Conservation (phyloP, 192 early-diverging fungal species). For the Funneliformis mosseae region DNA sequence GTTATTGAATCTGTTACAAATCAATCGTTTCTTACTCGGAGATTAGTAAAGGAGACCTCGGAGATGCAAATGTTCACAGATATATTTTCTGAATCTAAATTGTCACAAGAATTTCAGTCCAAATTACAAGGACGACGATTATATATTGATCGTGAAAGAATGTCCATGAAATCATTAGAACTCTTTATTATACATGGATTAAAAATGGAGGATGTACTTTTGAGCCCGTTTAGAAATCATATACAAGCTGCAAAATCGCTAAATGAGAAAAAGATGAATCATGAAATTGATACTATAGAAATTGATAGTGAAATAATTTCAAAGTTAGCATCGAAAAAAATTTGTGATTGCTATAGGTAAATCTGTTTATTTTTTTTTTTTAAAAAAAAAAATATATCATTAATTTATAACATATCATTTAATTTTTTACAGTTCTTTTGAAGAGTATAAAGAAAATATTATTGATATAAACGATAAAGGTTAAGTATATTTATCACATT, state of each 20-base stretch:
- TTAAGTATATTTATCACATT: too few species aligned
- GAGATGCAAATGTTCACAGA: too few species aligned
- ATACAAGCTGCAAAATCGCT: neutral
- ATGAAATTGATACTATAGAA: neutral
- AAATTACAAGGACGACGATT: neutral
- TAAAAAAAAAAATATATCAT: too few species aligned
- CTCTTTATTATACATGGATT: neutral
- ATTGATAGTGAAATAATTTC: neutral
- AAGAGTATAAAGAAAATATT: too few species aligned
- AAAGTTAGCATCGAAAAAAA: neutral
- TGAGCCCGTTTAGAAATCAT: neutral
- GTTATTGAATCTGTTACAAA: constrained; percentile 1
- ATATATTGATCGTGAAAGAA: neutral
- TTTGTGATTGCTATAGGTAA: neutral
- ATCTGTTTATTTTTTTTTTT: too few species aligned
- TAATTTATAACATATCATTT: too few species aligned
- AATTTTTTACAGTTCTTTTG: too few species aligned
- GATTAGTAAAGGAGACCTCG: neutral
- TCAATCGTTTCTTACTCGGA: constrained; percentile 4
- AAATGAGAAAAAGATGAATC: neutral
- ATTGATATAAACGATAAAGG: too few species aligned
- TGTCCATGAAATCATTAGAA: neutral
- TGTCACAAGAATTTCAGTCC: too few species aligned
- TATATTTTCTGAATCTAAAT: too few species aligned
- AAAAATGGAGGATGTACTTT: neutral